These are phyloP conservation scores for Hericium erinaceus DNA, from an alignment of 768 basidiomycete species.

Conservation along the genomic window DNA sequence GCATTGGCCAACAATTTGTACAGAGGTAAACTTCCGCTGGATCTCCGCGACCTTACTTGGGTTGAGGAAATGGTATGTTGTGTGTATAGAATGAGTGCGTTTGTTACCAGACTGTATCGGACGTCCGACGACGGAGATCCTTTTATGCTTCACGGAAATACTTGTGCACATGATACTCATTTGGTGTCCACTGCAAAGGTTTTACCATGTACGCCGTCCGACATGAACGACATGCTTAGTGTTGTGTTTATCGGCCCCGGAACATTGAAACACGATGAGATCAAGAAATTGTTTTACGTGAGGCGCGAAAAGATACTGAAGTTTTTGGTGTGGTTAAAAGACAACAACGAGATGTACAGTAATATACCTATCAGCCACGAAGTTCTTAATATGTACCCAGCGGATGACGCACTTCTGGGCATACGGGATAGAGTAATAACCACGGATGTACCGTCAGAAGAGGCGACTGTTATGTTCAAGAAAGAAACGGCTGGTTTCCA, in stretches of 20 bases:
- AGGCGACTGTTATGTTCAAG: constrained; percentile 12
- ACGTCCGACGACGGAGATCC: constrained; percentile 19
- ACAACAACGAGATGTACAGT: constrained; percentile 17
- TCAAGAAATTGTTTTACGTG: constrained; percentile 16
- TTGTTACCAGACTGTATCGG: constrained; percentile 19
- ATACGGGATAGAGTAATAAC: constrained; percentile 10
- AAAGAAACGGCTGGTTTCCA: constrained; percentile 21
- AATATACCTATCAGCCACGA: background rate
- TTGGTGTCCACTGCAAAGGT: constrained; percentile 20
- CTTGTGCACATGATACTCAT: constrained; percentile 27
- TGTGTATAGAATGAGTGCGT: constrained; percentile 18
- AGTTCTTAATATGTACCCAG: background rate
- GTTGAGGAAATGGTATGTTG: constrained; percentile 15
- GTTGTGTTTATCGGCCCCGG: constrained; percentile 23
- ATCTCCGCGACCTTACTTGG: constrained; percentile 14
- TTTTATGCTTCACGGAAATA: constrained; percentile 24
- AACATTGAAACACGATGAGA: constrained; percentile 10
- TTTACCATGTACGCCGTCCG: constrained; percentile 19
- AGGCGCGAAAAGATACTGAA: constrained; percentile 17
- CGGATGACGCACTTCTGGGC: background rate
- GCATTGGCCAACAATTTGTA: background rate
- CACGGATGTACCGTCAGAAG: background rate
- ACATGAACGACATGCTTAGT: constrained; percentile 19
- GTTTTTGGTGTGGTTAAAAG: constrained; percentile 19
- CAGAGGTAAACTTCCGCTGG: constrained; percentile 13